Evolutionary conservation across 768 basidiomycete genomes (phyloP), one percentile per base, ranked within the genome.

Genomic region (Tylopilus sp.): DNA sequence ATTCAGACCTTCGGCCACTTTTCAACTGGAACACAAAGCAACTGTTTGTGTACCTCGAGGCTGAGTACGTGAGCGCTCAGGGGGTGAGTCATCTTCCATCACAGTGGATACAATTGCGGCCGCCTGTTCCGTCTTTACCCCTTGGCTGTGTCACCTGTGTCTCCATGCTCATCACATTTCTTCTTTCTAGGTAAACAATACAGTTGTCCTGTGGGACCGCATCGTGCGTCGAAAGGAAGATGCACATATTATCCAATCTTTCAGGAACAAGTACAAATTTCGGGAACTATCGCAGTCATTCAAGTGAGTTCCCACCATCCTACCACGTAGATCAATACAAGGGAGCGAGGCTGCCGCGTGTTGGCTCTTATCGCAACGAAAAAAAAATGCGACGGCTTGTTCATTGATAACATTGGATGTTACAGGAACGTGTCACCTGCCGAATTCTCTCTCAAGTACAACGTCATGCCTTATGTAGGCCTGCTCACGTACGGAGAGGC

Each of bases 11-110:
- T 5, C 74, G 80, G 9, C 82, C 93, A 12, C 75, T 95, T 26
- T 95, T 94, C 71, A 74, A 94, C 70, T 95, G 92, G 92, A 95
- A 95, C 69, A 95, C 93, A n/a, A 95, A 95, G 69, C 93, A 95
- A 64, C 64, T 95, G 11, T 95, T 95, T 67, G 67, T 95, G 12
- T 93, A 90, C 62, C 78, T 95, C 30, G 81, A 85, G 59, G 93
- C 89, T 0, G 91, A 95, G 66, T 95, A 93, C 64, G 76, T 76
- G 30, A 88, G 84, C 48, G 68, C 76, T 0, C 72, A 86, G 67
- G 83, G 89, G 42, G 92, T 92, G 65, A 72, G 88, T 69, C 18
- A 41, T 44, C 25, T 42, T 52, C 23, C 12, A 41, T 39, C 17
- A 31, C 41, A 25, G 36, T 41, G 43, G 44, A 48, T 41, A 25